Evolutionary conservation across 192 early-diverging fungal genomes (phyloP), one percentile per base, ranked within the genome.

Genomic region (Entomortierella beljakovae): DNA sequence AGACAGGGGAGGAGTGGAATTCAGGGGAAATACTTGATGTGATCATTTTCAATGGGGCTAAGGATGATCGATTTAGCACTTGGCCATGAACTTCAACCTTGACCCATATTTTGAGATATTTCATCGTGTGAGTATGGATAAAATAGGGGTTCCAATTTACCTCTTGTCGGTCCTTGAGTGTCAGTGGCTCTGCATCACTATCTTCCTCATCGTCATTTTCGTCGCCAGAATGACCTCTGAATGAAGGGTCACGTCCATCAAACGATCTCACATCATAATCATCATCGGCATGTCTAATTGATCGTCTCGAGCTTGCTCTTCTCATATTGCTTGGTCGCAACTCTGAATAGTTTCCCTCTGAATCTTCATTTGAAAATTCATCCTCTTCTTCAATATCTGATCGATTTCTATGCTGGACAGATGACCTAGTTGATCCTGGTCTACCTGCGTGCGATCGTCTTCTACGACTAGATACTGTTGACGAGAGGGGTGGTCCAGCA

Each of bases 101-200:
- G n/a, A n/a, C n/a, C n/a, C 8, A 8, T 52, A 6, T 9, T 20
- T 58, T 10, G 34, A 58, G 18, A 23, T 38, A 3, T 8, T 33
- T 13, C 33, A 31, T 56, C 28, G 25, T 37, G 35, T 32, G 57
- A 16, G 57, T 13, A 34, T 10, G 25, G 57, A 11, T 7, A 38
- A 33, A 56, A 56, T 16, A 56, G 33, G 29, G 54, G 54, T 31
- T n/a, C n/a, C n/a, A n/a, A n/a, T n/a, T 51, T 58, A 89, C 88
- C 60, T 89, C 86, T 64, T 89, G 88, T 37, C 82, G 35, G 71
- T 87, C 88, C 34, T 89, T 89, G 15, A 89, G 69, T 15, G 85
- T 89, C 71, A 86, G 40, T 9, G 75, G 81, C 61, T 87, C 84
- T 37, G 74, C 43, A 51, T 88, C 87, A 16, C 68, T 70, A 1